These are phyloP conservation scores for Carallia brachiata DNA, from an alignment of 345 rosid genomes.

Conservation along the genomic window DNA sequence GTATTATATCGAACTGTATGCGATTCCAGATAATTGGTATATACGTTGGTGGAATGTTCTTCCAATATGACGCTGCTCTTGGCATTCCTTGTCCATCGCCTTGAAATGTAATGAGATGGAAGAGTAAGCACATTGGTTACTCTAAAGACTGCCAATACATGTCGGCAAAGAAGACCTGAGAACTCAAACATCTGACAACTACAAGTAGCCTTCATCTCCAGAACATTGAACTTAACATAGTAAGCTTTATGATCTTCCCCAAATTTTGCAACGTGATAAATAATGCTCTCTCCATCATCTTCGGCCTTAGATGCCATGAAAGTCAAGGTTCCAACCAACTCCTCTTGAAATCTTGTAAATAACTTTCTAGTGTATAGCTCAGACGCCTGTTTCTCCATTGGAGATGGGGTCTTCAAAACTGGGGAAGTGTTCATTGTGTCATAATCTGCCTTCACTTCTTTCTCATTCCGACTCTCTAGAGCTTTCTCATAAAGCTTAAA, in stretches of 20 bases:
- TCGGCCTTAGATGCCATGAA: conserved; percentile 59
- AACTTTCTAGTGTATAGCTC: conserved; percentile 56
- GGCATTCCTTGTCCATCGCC: conserved; percentile 83
- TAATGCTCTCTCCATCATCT: conserved; percentile 48
- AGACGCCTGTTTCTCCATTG: conserved; percentile 84
- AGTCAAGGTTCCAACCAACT: conserved; percentile 70
- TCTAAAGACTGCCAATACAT: conserved; percentile 70
- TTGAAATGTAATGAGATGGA: conserved; percentile 61
- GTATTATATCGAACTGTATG: conserved; percentile 52
- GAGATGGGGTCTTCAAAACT: conserved; percentile 66
- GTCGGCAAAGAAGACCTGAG: conserved; percentile 74
- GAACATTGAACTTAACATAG: conserved; percentile 54
- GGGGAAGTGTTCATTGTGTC: conserved; percentile 56
- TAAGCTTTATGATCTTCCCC: conserved; percentile 62
- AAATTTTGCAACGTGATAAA: conserved; percentile 64
- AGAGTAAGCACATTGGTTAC: conserved; percentile 65
- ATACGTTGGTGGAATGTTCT: conserved; percentile 39
- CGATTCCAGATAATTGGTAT: conserved; percentile 47
- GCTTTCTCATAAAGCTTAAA: conserved; percentile 68
- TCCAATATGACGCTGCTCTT: conserved; percentile 42
- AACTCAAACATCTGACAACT: conserved; percentile 86
- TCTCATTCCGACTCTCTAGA: conserved; percentile 58
- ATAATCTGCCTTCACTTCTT: conserved; percentile 71
- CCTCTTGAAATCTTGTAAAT: conserved; percentile 74
- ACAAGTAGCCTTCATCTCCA: conserved; percentile 70